A percentile compares a stretch with the other conserved stretches of the same genome.
These are phyloP conservation scores for Trypanosoma caninum DNA, from an alignment of 208 protist genomes.

Conservation along the genomic window DNA sequence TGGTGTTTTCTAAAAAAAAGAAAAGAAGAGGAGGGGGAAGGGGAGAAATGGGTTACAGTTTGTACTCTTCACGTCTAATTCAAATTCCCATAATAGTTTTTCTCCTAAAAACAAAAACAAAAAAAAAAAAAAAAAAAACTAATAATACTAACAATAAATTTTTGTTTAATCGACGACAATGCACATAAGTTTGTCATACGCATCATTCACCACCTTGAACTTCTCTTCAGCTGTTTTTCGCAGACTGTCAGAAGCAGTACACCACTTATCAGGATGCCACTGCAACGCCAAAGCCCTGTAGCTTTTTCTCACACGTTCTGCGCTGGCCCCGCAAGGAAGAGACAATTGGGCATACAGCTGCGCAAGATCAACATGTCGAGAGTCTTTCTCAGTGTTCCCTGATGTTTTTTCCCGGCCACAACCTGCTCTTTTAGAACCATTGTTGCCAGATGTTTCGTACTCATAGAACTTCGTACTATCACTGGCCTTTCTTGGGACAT, in stretches of 20 bases:
- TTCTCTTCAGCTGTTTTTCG: conserved; percentile 43
- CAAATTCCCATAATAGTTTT: too few species aligned
- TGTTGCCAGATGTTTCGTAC: too few species aligned
- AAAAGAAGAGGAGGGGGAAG: background rate
- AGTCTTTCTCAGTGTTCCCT: background rate
- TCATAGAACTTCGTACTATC: too few species aligned
- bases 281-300: conserved; percentile 64
- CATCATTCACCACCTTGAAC: conserved; percentile 65
- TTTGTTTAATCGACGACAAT: conserved; percentile 10
- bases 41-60: too few species aligned
- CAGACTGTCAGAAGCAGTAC: conserved; percentile 26
- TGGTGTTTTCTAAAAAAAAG: too few species aligned
- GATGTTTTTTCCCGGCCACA: background rate
- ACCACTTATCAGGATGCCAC: conserved; percentile 80
- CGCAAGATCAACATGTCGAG: background rate
- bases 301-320: conserved; percentile 26
- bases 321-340: conserved; percentile 17
- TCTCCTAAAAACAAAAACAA: background rate
- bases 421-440: too few species aligned
- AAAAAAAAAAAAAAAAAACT: conserved; percentile 17
- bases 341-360: conserved; percentile 18
- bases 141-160: background rate
- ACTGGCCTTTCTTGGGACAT: too few species aligned
- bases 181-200: conserved; percentile 64
- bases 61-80: too few species aligned